phyloP scores from a whole-genome alignment of 78 protist species.

The Planoprotostelium fungivorum region DNA sequence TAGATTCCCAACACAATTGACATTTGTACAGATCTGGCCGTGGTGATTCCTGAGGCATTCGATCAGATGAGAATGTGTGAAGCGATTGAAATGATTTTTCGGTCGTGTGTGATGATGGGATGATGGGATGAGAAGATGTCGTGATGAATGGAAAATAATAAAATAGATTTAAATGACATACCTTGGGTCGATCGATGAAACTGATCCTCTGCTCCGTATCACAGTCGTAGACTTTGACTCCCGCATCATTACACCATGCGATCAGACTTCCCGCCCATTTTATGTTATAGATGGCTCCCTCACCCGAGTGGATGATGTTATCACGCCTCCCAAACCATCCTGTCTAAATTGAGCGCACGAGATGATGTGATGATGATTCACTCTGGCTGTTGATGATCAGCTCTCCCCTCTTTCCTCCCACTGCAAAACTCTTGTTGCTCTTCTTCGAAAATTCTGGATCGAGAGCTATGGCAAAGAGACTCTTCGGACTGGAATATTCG shows the following conservation, averaged over 20 bases:
- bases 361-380: no score
- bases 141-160: no score
- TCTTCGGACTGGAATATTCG: not conserved
- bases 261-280: slow-evolving; percentile 73
- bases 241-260: slow-evolving; percentile 90
- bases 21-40: slow-evolving; percentile 65
- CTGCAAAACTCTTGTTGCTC: slow-evolving; percentile 50
- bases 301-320: slow-evolving; percentile 72
- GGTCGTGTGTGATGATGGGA: no score
- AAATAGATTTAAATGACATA: no score
- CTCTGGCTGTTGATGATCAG: slow-evolving; percentile 51
- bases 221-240: slow-evolving; percentile 82
- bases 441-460: slow-evolving; percentile 65
- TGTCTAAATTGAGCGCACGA: no score
- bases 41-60: slow-evolving; percentile 38
- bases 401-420: slow-evolving; percentile 82
- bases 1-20: slow-evolving; percentile 70
- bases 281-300: slow-evolving; percentile 71
- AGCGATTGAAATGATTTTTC: no score
- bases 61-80: no score
- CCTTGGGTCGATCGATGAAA: no score
- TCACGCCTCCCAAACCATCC: slow-evolving; percentile 69
- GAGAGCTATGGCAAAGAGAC: slow-evolving; percentile 66
- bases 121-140: no score
- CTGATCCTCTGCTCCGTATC: slow-evolving; percentile 59